A percentile compares a stretch with the other conserved stretches of the same genome.
Conservation (phyloP, 805 yeast genomes). For the Candida silvatica region DNA sequence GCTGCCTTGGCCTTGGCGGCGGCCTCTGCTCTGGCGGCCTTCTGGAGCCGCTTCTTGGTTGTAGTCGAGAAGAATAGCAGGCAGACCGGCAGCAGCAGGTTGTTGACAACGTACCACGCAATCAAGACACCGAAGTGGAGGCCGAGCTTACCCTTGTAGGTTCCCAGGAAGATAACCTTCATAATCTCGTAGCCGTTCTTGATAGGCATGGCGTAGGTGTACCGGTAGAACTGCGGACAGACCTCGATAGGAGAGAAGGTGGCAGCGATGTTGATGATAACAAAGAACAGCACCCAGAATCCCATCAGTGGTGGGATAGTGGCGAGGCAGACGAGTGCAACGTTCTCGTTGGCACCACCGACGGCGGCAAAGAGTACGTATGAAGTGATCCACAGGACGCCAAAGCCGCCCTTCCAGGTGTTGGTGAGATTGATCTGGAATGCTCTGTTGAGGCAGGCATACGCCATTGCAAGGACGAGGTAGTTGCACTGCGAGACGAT, state of each 20-base stretch:
- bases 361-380: slow-evolving; percentile 67
- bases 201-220: slow-evolving; percentile 63
- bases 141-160: slow-evolving; percentile 39
- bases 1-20: too few species aligned
- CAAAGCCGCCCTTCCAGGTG: slow-evolving; percentile 58
- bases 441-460: slow-evolving; percentile 54
- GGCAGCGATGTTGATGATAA: slow-evolving; percentile 58
- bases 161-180: slow-evolving; percentile 49
- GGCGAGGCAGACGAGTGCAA: slow-evolving; percentile 42
- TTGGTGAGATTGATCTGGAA: slow-evolving; percentile 53
- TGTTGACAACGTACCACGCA: slow-evolving; percentile 15
- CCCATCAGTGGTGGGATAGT: slow-evolving; percentile 58
- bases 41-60: slow-evolving; percentile 8
- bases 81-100: slow-evolving; percentile 32
- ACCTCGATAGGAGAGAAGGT: slow-evolving; percentile 59
- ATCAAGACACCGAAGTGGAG: slow-evolving; percentile 13
- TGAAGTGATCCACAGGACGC: slow-evolving; percentile 64
- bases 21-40: too few species aligned
- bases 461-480: slow-evolving; percentile 48
- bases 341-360: slow-evolving; percentile 67
- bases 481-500: slow-evolving; percentile 41
- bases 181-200: slow-evolving; percentile 56
- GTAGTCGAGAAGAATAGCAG: slow-evolving; percentile 19
- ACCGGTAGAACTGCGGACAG: slow-evolving; percentile 47
- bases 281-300: slow-evolving; percentile 67